Conservation (phyloP, 495 filamentous ascomycete species). For the Articulospora tetracladia region DNA sequence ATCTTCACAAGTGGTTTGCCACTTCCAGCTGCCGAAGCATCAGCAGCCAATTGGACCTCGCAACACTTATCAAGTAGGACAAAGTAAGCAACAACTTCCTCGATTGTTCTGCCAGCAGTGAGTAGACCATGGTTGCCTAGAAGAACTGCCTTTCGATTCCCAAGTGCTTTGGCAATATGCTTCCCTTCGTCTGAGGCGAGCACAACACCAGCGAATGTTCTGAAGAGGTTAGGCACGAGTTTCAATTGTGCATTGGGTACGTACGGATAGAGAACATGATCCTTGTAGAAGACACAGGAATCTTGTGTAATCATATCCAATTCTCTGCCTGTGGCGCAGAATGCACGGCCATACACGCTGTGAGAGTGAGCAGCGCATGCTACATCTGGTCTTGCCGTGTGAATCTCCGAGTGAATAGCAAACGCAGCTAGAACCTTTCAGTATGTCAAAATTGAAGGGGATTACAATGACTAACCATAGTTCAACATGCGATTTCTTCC, state of each 20-base stretch:
- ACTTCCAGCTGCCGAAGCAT: conserved; percentile 60
- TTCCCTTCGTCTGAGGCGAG: conserved; percentile 64
- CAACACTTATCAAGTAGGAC: conserved; percentile 67
- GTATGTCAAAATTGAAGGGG: neutral
- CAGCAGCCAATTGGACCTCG: conserved; percentile 70
- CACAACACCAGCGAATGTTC: conserved; percentile 67
- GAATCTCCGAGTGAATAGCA: conserved; percentile 60
- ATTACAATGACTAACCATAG: conserved; percentile 1
- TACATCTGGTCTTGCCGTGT: conserved; percentile 65
- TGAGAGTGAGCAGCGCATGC: conserved; percentile 69
- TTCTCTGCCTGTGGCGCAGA: conserved; percentile 58
- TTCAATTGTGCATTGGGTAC: neutral
- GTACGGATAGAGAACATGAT: conserved; percentile 15
- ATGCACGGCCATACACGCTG: conserved; percentile 63
- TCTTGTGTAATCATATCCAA: conserved; percentile 73
- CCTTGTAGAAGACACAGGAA: conserved; percentile 59
- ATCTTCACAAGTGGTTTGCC: conserved; percentile 56
- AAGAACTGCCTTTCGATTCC: conserved; percentile 62
- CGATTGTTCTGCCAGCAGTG: conserved; percentile 48
- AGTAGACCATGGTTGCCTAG: conserved; percentile 60
- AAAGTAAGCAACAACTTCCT: conserved; percentile 68
- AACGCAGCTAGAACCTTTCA: conserved; percentile 39
- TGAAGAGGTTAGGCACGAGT: conserved; percentile 1
- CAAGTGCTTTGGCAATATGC: conserved; percentile 58
- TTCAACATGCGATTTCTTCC: conserved; percentile 31